Evolutionary conservation across 768 basidiomycete species (phyloP).

Genomic region (Leccinum fibrillosum): DNA sequence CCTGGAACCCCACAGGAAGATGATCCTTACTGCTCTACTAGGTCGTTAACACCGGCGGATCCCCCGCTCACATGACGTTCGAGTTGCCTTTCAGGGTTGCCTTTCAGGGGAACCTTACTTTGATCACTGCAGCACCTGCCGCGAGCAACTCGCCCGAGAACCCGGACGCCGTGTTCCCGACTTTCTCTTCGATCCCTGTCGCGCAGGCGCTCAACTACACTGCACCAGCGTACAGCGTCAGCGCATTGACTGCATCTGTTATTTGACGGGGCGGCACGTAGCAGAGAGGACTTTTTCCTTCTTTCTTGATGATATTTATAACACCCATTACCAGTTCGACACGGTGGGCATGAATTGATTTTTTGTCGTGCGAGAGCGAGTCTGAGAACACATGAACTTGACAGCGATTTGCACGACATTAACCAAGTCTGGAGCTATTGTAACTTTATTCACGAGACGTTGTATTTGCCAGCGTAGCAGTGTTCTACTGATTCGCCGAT

Average conservation of each 20-base stretch:
- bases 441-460: neutral
- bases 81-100: constrained; percentile 51
- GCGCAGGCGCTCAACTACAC: constrained; percentile 48
- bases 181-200: neutral
- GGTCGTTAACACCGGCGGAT: constrained; percentile 49
- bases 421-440: too few species aligned
- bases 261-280: neutral
- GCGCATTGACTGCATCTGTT: constrained; percentile 17
- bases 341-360: neutral
- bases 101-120: constrained; percentile 2
- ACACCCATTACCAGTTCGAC: neutral
- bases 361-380: neutral
- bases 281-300: neutral
- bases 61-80: constrained; percentile 43
- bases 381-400: neutral
- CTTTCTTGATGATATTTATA: neutral
- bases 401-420: neutral
- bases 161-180: neutral
- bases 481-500: neutral
- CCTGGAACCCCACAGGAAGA: neutral
- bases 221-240: constrained; percentile 44
- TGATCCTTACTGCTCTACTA: constrained; percentile 17
- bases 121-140: neutral
- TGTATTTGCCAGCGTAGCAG: neutral
- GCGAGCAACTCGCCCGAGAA: neutral